Evolutionary conservation across 164 flowering plant species (phyloP).

Genomic region (Umbellularia californica): DNA sequence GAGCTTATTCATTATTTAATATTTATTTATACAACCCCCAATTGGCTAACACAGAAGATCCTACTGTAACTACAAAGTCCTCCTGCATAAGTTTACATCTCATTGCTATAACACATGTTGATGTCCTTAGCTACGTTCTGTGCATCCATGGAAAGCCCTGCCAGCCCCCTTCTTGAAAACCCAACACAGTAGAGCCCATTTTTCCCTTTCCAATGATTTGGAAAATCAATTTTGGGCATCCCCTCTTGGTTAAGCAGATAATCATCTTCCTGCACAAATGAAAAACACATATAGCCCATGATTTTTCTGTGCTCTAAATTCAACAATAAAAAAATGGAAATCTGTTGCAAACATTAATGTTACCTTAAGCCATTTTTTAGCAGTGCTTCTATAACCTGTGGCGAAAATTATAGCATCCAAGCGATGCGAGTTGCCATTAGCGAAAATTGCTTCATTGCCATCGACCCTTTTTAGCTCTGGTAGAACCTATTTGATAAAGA

Average conservation of each 20-base stretch:
- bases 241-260: not conserved
- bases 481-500: not conserved
- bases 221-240: not conserved
- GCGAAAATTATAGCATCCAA: slow-evolving; percentile 14
- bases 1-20: too few species aligned
- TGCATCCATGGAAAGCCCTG: not conserved
- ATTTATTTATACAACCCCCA: too few species aligned
- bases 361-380: slow-evolving; percentile 7
- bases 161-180: not conserved
- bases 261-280: not conserved
- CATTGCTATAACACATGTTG: slow-evolving; percentile 11
- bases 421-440: not conserved
- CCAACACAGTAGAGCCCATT: not conserved
- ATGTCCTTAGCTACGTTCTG: slow-evolving; percentile 37
- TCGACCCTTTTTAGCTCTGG: not conserved
- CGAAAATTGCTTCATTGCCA: not conserved
- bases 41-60: too few species aligned
- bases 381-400: slow-evolving; percentile 13
- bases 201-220: not conserved
- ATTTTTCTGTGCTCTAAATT: not conserved
- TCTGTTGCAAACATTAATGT: not conserved
- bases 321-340: not conserved
- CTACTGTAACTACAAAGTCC: too few species aligned
- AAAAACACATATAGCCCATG: not conserved
- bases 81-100: too few species aligned